phyloP scores from a whole-genome alignment of 2,329 filamentous ascomycete species.

The Aspergillus awamori region DNA sequence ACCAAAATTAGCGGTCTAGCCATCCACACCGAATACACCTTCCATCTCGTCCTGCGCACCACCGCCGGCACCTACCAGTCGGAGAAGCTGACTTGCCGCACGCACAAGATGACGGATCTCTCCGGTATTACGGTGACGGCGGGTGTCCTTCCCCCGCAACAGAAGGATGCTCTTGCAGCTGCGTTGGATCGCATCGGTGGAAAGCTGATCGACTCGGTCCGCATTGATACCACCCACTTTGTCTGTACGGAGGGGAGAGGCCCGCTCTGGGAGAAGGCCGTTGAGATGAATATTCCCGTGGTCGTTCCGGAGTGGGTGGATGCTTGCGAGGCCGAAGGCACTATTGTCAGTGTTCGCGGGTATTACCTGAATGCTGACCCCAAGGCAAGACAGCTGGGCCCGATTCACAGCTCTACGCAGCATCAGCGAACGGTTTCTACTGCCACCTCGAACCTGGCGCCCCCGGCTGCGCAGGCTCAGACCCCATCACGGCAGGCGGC shows the following conservation, averaged over 20 bases:
- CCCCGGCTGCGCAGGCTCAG: constrained; percentile 12
- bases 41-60: constrained; percentile 88
- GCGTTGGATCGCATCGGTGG: constrained; percentile 89
- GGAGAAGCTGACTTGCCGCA: constrained; percentile 81
- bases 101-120: constrained; percentile 98
- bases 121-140: constrained; percentile 93
- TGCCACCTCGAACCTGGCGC: constrained; percentile 30
- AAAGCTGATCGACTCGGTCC: constrained; percentile 83
- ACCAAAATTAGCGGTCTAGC: constrained; percentile 96
- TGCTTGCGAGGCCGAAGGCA: constrained; percentile 89
- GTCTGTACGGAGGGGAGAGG: constrained; percentile 93
- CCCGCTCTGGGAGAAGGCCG: constrained; percentile 90
- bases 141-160: constrained; percentile 74
- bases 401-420: constrained; percentile 36
- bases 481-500: constrained; percentile 12
- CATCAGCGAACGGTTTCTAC: constrained; percentile 40
- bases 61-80: constrained; percentile 84
- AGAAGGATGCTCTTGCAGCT: constrained; percentile 71
- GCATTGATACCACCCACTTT: constrained; percentile 98
- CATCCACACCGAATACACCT: constrained; percentile 95
- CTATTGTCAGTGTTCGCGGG: constrained; percentile 89
- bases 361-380: constrained; percentile 92
- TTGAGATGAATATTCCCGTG: constrained; percentile 97
- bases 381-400: constrained; percentile 57
- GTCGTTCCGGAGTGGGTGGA: constrained; percentile 97